A percentile compares a stretch with the other conserved stretches of the same genome.
Conservation (phyloP, 805 yeast genomes). For the Candida vaughaniae region DNA sequence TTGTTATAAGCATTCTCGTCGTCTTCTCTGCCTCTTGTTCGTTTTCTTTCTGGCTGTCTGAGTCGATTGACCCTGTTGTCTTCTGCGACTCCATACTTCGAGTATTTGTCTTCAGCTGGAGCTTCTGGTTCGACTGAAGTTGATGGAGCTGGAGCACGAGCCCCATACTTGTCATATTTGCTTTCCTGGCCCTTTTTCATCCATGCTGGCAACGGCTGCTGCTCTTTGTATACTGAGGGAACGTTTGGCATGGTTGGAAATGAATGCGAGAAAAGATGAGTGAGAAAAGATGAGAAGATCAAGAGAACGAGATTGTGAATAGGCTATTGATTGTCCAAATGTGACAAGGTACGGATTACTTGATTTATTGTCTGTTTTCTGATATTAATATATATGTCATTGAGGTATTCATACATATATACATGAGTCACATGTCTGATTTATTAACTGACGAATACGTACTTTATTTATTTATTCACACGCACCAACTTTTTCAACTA, state of each 20-base stretch:
- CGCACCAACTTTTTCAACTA: conserved; percentile 15
- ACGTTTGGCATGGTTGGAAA: conserved; percentile 5
- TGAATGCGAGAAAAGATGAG: too few species aligned
- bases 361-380: too few species aligned
- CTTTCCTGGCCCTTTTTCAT: conserved; percentile 23
- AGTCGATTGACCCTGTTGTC: conserved; percentile 9
- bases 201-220: conserved; percentile 39
- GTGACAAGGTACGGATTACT: too few species aligned
- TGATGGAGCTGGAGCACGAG: conserved; percentile 9
- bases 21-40: conserved; percentile 2
- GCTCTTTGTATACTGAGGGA: conserved; percentile 15
- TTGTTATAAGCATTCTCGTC: background rate
- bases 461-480: too few species aligned
- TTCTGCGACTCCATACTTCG: conserved; percentile 15
- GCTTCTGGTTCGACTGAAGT: conserved; percentile 3
- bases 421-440: too few species aligned
- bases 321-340: too few species aligned
- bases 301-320: too few species aligned
- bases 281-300: too few species aligned
- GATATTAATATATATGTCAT: too few species aligned
- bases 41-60: conserved; percentile 1
- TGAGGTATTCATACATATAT: too few species aligned
- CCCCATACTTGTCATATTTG: conserved; percentile 43
- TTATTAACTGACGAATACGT: too few species aligned
- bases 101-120: conserved; percentile 14